Evolutionary conservation across 768 basidiomycete species (phyloP).

Genomic region (Leucogyrophana mollusca): DNA sequence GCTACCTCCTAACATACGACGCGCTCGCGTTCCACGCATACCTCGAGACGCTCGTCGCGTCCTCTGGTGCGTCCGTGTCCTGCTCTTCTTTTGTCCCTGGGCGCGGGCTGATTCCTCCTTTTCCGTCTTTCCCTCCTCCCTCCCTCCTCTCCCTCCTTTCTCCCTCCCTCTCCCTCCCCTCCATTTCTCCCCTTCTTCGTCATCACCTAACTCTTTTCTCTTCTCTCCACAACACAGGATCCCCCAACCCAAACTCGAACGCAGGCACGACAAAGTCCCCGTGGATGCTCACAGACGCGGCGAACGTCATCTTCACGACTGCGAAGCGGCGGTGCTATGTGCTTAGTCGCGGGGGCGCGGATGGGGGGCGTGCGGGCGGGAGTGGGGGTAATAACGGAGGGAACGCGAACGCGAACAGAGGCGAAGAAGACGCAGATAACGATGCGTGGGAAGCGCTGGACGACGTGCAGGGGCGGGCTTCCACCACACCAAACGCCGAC

Average conservation of each 20-base stretch:
- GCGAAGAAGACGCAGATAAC: constrained; percentile 52
- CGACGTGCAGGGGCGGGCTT: constrained; percentile 48
- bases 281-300: constrained; percentile 92
- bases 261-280: constrained; percentile 61
- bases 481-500: too few relatives aligned
- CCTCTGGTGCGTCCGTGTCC: too few relatives aligned
- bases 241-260: too few relatives aligned
- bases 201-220: constrained; percentile 84
- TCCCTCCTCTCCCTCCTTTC: too few relatives aligned
- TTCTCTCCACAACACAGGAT: constrained; percentile 79
- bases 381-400: neutral
- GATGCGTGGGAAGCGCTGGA: constrained; percentile 77
- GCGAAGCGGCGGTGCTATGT: constrained; percentile 84
- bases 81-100: too few relatives aligned
- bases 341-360: too few relatives aligned
- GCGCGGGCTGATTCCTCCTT: too few relatives aligned
- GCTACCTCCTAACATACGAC: constrained; percentile 89
- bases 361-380: neutral
- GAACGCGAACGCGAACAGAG: neutral
- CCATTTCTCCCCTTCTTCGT: constrained; percentile 78
- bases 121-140: too few relatives aligned
- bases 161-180: neutral
- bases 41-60: constrained; percentile 81
- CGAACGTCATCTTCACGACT: constrained; percentile 78
- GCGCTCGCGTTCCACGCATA: constrained; percentile 88